phyloP scores from a whole-genome alignment of 257 asterid species.

The Solanum microdontum region DNA sequence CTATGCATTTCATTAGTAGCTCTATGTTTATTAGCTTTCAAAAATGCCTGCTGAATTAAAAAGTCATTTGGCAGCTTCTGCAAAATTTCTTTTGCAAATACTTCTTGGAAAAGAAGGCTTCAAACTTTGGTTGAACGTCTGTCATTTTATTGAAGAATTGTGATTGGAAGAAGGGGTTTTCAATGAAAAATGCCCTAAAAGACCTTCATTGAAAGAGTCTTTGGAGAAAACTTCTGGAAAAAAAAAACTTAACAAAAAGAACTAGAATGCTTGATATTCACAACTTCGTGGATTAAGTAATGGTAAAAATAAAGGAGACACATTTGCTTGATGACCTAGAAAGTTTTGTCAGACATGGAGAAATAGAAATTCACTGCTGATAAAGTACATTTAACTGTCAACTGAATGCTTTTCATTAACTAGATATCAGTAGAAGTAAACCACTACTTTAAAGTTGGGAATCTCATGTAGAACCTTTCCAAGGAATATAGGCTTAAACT shows the following conservation, averaged over 20 bases:
- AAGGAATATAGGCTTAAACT: constrained; percentile 91
- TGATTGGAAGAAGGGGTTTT: background rate
- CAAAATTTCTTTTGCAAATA: background rate
- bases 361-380: background rate
- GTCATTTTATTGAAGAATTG: background rate
- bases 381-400: background rate
- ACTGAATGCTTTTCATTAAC: background rate
- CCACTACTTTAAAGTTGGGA: constrained; percentile 10
- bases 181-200: background rate
- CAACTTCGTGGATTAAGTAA: background rate
- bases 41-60: background rate
- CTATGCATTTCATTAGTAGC: background rate
- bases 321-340: background rate
- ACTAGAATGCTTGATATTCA: background rate
- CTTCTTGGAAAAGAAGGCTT: background rate
- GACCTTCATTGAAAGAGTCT: background rate
- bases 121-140: background rate
- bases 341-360: background rate
- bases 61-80: background rate
- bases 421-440: background rate
- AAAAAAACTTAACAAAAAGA: background rate
- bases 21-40: background rate
- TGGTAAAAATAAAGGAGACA: background rate
- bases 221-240: background rate
- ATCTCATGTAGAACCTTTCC: constrained; percentile 61